A percentile compares a stretch with the other conserved stretches of the same genome.
These are phyloP conservation scores for Aphanomyces euteiches DNA, from an alignment of 352 stramenopile genomes.

Conservation along the genomic window DNA sequence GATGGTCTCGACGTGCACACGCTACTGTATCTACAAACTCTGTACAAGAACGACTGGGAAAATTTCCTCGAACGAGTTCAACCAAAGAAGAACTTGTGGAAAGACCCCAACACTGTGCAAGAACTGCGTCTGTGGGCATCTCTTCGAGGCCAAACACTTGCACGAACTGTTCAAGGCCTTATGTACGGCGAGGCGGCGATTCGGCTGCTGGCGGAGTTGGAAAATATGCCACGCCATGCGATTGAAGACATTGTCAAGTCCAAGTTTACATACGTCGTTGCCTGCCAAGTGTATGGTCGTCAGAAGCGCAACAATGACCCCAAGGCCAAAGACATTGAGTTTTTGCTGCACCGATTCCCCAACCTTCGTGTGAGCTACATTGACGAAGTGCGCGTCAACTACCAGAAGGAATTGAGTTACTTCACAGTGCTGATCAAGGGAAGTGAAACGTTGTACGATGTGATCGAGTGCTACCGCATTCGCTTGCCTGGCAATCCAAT, in stretches of 20 bases:
- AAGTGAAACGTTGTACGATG: slow-evolving; percentile 41
- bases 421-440: slow-evolving; percentile 98
- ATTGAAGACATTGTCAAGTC: slow-evolving; percentile 96
- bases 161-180: slow-evolving; percentile 97
- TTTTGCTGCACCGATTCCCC: slow-evolving; percentile 95
- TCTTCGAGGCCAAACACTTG: slow-evolving; percentile 95
- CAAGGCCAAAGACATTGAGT: slow-evolving; percentile 98
- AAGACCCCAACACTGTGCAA: slow-evolving; percentile 75
- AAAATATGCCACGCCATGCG: slow-evolving; percentile 38
- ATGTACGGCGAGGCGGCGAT: slow-evolving; percentile 99
- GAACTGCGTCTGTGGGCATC: slow-evolving; percentile 97
- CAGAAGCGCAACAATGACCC: slow-evolving; percentile 98
- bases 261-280: slow-evolving; percentile 99
- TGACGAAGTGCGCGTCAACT: slow-evolving; percentile 95
- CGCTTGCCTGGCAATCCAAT: slow-evolving; percentile 98
- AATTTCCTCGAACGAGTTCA: slow-evolving; percentile 97
- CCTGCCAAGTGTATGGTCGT: slow-evolving; percentile 97
- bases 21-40: slow-evolving; percentile 89
- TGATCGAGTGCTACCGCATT: slow-evolving; percentile 95
- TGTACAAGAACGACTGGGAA: slow-evolving; percentile 98
- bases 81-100: slow-evolving; percentile 90
- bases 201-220: slow-evolving; percentile 94
- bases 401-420: slow-evolving; percentile 92
- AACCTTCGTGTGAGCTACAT: slow-evolving; percentile 98
- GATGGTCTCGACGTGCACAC: slow-evolving; percentile 89